Base-by-base conservation (phyloP, 2,329 filamentous ascomycete species). In the Fusarium setosum region DNA sequence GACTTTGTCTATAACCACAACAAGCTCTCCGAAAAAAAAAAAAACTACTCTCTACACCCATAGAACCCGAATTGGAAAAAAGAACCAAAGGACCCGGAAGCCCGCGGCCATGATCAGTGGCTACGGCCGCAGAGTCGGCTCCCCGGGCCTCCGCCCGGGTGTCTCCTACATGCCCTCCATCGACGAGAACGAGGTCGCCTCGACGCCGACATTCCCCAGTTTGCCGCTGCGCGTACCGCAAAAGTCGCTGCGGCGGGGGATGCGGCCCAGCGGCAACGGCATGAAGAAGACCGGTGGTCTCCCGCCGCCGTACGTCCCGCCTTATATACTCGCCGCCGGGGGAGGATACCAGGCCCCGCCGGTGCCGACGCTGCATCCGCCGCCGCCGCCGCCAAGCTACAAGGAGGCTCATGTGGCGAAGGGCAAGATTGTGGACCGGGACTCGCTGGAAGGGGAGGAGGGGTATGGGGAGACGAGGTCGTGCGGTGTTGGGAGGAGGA, bases 141-240 rank as follows among this genome's bases (percentile, higher is more conserved):
- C 65, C 18, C 40, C 60, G 23, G 63, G 59, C 60, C 71, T 71
- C 5, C 64, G 74, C 48, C 65, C 70, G 44, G 71, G 72, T 40
- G 63, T 73, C 45, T 71, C 73, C 31, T 71, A 72, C 34, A 74
- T 81, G 72, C 78, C 79, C 18, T 71, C 78, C 53, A 78, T 81
- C 54, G 72, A 71, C 26, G 79, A 81, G 69, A 73, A 79, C 61
- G 75, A 76, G 45, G 69, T 71, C 40, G 63, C 61, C 24, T 53
- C 52, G 9, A 65, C 56, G 18, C 63, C 59, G 21, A 64, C 61
- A 41, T 60, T 52, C 26, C 65, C 44, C 17, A 66, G 52, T 5
- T 50, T 68, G 11, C 72, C 73, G 13, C 71, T 75, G 5, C 74
- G 73, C 15, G 67, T 76, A 6, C 76, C 73, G 7, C 68, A 65